Conservation (phyloP, 768 basidiomycete genomes). For the Jaapia argillacea region DNA sequence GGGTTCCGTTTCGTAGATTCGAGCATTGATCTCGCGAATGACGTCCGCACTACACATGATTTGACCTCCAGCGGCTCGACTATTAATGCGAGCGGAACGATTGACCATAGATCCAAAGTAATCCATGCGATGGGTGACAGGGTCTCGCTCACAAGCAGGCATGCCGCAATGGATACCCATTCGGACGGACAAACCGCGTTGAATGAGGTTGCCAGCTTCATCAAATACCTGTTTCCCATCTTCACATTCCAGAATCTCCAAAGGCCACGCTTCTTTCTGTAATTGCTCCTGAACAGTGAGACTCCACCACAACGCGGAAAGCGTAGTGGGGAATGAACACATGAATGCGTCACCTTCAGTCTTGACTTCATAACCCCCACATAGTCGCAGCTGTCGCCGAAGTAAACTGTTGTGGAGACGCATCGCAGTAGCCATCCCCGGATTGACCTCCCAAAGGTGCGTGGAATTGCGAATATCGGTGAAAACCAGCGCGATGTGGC, state of each 20-base stretch:
- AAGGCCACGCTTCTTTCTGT: slow-evolving; percentile 78
- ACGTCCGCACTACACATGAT: slow-evolving; percentile 88
- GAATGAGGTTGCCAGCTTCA: slow-evolving; percentile 52
- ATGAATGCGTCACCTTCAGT: slow-evolving; percentile 99
- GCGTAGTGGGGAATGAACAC: slow-evolving; percentile 89
- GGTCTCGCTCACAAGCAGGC: slow-evolving; percentile 87
- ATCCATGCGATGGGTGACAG: slow-evolving; percentile 91
- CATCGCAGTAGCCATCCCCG: slow-evolving; percentile 93
- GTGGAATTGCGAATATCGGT: slow-evolving; percentile 98
- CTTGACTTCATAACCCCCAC: slow-evolving; percentile 98
- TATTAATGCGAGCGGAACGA: slow-evolving; percentile 77
- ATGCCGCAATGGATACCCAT: slow-evolving; percentile 96
- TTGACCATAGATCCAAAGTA: slow-evolving; percentile 97
- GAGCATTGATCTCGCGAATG: slow-evolving; percentile 66
- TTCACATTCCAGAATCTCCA: slow-evolving; percentile 86
- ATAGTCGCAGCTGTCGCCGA: slow-evolving; percentile 75
- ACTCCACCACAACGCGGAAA: slow-evolving; percentile 85
- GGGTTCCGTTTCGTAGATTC: slow-evolving; percentile 40
- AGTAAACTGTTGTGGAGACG: slow-evolving; percentile 81
- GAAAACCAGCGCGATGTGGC: slow-evolving; percentile 89
- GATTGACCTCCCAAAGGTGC: slow-evolving; percentile 90
- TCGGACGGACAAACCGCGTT: slow-evolving; percentile 84
- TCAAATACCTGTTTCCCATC: slow-evolving; percentile 81
- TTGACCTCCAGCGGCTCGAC: slow-evolving; percentile 83
- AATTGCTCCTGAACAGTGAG: slow-evolving; percentile 79